phyloP scores from a whole-genome alignment of 2,329 filamentous ascomycete species.

The Trichoderma hamatum region DNA sequence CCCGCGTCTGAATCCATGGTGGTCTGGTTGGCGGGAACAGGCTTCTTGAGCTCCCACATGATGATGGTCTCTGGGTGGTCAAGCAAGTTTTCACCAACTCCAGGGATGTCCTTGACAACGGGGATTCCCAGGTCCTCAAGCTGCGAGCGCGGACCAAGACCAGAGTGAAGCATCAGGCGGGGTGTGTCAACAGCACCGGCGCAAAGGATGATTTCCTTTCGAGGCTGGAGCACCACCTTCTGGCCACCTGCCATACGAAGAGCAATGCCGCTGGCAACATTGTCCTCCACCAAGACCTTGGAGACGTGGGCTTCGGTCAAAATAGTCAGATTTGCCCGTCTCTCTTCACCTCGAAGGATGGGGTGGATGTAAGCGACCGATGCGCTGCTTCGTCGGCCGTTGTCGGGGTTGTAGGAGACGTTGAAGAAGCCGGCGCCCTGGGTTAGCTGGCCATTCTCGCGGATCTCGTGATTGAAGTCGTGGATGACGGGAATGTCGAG shows the following conservation, averaged over 20 bases:
- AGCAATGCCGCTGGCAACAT: constrained; percentile 73
- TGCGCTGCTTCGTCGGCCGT: constrained; percentile 80
- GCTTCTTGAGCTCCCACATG: constrained; percentile 77
- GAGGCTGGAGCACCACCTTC: constrained; percentile 61
- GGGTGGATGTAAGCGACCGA: constrained; percentile 93
- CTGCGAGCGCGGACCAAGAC: constrained; percentile 58
- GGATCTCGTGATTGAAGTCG: constrained; percentile 87
- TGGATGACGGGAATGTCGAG: constrained; percentile 78
- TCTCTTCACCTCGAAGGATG: constrained; percentile 80
- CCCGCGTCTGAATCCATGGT: constrained; percentile 91
- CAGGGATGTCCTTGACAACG: constrained; percentile 60
- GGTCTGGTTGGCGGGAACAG: constrained; percentile 75
- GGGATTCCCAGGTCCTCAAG: constrained; percentile 57
- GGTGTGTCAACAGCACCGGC: constrained; percentile 83
- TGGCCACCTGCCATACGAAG: constrained; percentile 61
- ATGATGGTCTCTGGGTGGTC: constrained; percentile 65
- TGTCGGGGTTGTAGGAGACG: constrained; percentile 87
- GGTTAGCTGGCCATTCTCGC: constrained; percentile 69
- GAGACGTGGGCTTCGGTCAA: constrained; percentile 88
- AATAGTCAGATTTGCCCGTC: constrained; percentile 80
- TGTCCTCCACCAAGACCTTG: constrained; percentile 72
- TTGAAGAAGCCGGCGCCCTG: constrained; percentile 88
- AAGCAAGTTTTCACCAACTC: constrained; percentile 63
- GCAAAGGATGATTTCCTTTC: constrained; percentile 76
- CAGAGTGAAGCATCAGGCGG: constrained; percentile 62